Percentiles rank a stretch among this genome's conserved stretches.
Conservation (phyloP, 441 rosid genomes). For the Heliophila coronopifolia region DNA sequence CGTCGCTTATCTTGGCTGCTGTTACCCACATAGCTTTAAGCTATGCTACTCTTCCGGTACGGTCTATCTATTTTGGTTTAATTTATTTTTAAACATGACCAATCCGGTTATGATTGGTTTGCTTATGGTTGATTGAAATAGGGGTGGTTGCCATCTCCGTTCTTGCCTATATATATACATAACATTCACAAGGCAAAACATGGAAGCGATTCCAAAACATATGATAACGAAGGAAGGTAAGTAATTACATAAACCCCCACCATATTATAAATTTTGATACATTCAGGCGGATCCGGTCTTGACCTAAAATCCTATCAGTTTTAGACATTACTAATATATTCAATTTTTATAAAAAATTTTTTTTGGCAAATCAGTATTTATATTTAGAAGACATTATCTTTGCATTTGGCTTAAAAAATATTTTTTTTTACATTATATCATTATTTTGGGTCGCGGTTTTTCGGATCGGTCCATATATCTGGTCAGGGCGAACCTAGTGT, state of each 20-base stretch:
- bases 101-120: neutral
- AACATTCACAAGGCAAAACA: conserved; percentile 79
- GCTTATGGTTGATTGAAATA: conserved; percentile 8
- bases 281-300: too few relatives aligned
- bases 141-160: conserved; percentile 80
- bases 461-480: too few relatives aligned
- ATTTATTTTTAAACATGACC: neutral
- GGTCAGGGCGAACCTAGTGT: too few relatives aligned
- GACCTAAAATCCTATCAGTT: too few relatives aligned
- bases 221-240: conserved; percentile 76
- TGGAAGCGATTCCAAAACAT: conserved; percentile 61
- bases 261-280: too few relatives aligned
- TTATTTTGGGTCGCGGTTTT: too few relatives aligned
- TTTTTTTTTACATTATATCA: too few relatives aligned
- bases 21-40: conserved; percentile 44
- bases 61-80: neutral
- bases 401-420: too few relatives aligned
- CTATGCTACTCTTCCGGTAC: conserved; percentile 63
- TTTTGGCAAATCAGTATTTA: too few relatives aligned
- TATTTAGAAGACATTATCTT: too few relatives aligned
- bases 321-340: too few relatives aligned
- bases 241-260: neutral
- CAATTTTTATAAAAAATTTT: too few relatives aligned
- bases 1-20: conserved; percentile 40
- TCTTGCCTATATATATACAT: conserved; percentile 57